Conservation (phyloP, 192 early-diverging fungal genomes). For the Coemansia sp. region DNA sequence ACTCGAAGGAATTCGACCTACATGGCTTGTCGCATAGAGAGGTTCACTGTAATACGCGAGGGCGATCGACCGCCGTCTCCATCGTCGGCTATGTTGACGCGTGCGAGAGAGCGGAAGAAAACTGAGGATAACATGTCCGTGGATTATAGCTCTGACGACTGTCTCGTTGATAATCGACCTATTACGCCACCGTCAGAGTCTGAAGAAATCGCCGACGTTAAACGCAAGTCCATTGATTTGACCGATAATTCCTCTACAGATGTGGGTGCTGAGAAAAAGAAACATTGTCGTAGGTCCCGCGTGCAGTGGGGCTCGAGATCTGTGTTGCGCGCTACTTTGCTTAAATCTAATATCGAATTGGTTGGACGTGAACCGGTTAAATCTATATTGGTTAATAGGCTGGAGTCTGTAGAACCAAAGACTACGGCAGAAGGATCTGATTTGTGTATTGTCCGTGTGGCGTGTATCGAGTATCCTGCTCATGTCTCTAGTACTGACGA, state of each 20-base stretch:
- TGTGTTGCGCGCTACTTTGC: constrained; percentile 8
- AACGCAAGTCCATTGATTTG: constrained; percentile 34
- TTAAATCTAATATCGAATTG: no score
- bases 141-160: neutral
- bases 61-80: constrained; percentile 46
- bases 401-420: neutral
- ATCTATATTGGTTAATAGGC: constrained; percentile 16
- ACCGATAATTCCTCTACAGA: neutral
- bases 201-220: neutral
- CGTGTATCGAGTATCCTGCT: constrained; percentile 38
- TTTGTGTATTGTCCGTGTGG: constrained; percentile 26
- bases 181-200: neutral
- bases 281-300: neutral
- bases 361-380: neutral
- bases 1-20: constrained; percentile 51
- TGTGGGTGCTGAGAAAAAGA: neutral
- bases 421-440: neutral
- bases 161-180: constrained; percentile 12
- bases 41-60: constrained; percentile 14
- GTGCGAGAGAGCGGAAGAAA: constrained; percentile 26
- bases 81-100: constrained; percentile 41
- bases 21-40: constrained; percentile 46
- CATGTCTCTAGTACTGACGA: constrained; percentile 3
- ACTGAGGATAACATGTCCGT: neutral
- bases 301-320: constrained; percentile 43